phyloP scores from a whole-genome alignment of 257 asterid species.

The Phtheirospermum japonicum region DNA sequence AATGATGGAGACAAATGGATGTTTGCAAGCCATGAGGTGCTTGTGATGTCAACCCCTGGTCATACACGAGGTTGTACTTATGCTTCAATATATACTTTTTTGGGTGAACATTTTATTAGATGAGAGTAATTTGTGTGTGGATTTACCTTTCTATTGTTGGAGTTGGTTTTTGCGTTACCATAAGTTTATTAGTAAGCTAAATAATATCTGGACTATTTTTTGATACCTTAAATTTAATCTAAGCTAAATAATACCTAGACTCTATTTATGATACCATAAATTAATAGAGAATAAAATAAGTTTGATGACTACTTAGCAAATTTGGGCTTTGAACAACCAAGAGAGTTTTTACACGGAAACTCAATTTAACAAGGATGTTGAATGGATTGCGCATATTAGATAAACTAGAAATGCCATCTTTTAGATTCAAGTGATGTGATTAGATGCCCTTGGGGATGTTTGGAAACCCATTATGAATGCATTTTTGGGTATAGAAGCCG shows the following conservation, averaged over 20 bases:
- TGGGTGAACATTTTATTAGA: slow-evolving; percentile 20
- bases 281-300: neutral
- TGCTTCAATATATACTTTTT: slow-evolving; percentile 21
- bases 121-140: slow-evolving; percentile 16
- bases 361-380: too few species aligned
- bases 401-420: too few species aligned
- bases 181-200: neutral
- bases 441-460: too few species aligned
- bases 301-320: neutral
- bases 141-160: slow-evolving; percentile 4
- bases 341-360: neutral
- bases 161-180: neutral
- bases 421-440: too few species aligned
- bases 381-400: too few species aligned
- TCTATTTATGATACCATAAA: neutral
- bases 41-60: slow-evolving; percentile 85
- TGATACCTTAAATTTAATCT: neutral
- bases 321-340: neutral
- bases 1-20: slow-evolving; percentile 93
- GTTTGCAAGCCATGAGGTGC: slow-evolving; percentile 98
- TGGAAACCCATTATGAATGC: too few species aligned
- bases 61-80: slow-evolving; percentile 76
- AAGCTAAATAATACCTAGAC: neutral
- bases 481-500: too few species aligned
- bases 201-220: neutral